Evolutionary conservation across 2,329 filamentous ascomycete species (phyloP), one percentile per base, ranked within the genome.

Genomic region (Zymoseptoria pseudotritici): DNA sequence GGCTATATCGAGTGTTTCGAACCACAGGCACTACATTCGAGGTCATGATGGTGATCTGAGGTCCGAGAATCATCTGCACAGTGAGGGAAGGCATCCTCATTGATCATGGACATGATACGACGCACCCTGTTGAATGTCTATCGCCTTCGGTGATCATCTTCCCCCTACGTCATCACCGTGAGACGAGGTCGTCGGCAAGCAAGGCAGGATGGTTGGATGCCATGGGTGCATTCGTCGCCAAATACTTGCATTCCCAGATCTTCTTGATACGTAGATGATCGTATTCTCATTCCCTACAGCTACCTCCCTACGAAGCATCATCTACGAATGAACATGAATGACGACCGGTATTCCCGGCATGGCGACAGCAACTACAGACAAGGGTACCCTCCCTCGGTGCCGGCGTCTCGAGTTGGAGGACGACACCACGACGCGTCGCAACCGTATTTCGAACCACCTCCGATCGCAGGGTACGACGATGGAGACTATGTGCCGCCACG

Each of bases 401-500:
- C 36, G 36, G 13, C 17, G 36, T 46, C 36, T 46, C 36, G 36
- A 46, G 11, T 17, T 46, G 52, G 29, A 24, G 20, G n/a, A 5
- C 22, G 52, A 13, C 22, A 9, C 13, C 2, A 24, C 29, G 17
- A 29, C 20, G 29, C 4, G 22, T 19, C 8, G 22, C 20, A 26
- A 29, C 52, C 8, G 52, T n/a, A 29, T 26, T 53, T 53, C 22
- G 52, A 53, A n/a, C 52, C 52, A 11, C 52, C 52, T 10, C 52
- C 21, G 22, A 29, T 9, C 22, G 22, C 52, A 24, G 52, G 3
- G 13, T 29, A 53, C 52, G 52, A 53, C 36, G 36, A 46, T 46
- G 36, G 36, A 54, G 51, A 58, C 20, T 54, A 58, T 13, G 51
- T 54, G n/a, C 20, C 56, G 19, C 51, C 52, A 19, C 20, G 56